A percentile compares a stretch with the other conserved stretches of the same genome.
These are phyloP conservation scores for Diplosphaera chodatii DNA, from an alignment of 139 green algal genomes.

Conservation along the genomic window DNA sequence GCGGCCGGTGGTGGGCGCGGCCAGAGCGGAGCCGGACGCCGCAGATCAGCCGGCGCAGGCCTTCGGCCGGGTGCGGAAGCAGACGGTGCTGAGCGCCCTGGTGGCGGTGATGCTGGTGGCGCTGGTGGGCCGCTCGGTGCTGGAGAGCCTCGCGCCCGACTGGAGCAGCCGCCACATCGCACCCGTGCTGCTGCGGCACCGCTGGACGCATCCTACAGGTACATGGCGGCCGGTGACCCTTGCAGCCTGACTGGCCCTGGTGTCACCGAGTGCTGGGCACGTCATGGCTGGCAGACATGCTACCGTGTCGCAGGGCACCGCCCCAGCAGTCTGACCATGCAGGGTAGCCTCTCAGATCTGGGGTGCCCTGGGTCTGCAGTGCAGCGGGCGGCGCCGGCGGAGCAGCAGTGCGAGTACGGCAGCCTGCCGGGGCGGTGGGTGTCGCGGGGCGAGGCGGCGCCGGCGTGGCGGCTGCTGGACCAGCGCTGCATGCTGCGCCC, in stretches of 20 bases:
- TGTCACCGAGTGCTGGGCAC: too few relatives aligned
- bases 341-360: too few relatives aligned
- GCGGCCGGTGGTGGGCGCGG: too few relatives aligned
- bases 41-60: too few relatives aligned
- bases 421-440: neutral
- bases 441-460: neutral
- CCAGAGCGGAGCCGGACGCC: too few relatives aligned
- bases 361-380: neutral
- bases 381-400: too few relatives aligned
- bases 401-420: neutral
- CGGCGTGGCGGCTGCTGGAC: neutral
- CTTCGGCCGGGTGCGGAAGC: neutral
- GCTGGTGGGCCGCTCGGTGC: neutral
- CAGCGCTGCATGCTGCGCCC: neutral
- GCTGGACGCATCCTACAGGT: too few relatives aligned
- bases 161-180: neutral
- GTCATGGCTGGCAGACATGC: too few relatives aligned
- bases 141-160: neutral
- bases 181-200: neutral
- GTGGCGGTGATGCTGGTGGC: neutral
- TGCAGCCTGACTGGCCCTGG: too few relatives aligned
- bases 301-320: too few relatives aligned
- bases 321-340: too few relatives aligned
- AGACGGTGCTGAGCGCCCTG: neutral
- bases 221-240: too few relatives aligned